A percentile compares a stretch with the other conserved stretches of the same genome.
Conservation (phyloP, 345 rosid species). For the Citrus sp. region DNA sequence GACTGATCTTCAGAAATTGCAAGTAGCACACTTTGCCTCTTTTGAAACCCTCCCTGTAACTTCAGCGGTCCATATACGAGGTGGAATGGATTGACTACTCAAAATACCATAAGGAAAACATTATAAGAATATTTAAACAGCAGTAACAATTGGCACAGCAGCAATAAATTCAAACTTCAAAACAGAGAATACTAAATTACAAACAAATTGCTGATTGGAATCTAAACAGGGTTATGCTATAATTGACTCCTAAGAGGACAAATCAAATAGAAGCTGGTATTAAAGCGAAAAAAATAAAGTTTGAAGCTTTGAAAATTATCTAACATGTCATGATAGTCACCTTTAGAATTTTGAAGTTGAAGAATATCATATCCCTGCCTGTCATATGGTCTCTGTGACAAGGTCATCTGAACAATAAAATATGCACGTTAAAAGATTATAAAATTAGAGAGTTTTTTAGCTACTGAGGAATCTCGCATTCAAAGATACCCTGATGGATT, state of each 20-base stretch:
- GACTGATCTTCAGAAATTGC: slow-evolving; percentile 47
- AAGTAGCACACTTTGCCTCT: slow-evolving; percentile 28
- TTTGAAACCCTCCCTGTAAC: slow-evolving; percentile 25
- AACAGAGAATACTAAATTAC: slow-evolving; percentile 2
- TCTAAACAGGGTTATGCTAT: slow-evolving; percentile 4
- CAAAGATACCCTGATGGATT: background rate
- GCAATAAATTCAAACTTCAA: slow-evolving; percentile 1
- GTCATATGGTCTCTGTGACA: slow-evolving; percentile 26
- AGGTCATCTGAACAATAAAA: slow-evolving; percentile 37
- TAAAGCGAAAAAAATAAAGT: background rate
- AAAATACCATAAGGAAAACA: slow-evolving; percentile 21
- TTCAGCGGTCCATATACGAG: slow-evolving; percentile 26
- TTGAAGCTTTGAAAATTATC: background rate
- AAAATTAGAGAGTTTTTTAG: slow-evolving; percentile 6
- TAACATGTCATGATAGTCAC: slow-evolving; percentile 29
- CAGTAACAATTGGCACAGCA: background rate
- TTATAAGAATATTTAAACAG: background rate
- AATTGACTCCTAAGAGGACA: background rate
- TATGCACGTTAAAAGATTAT: slow-evolving; percentile 7
- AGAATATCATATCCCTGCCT: slow-evolving; percentile 29
- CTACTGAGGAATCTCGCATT: slow-evolving; percentile 1
- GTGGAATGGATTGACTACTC: slow-evolving; percentile 28
- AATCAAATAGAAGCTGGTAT: background rate
- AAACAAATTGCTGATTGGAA: background rate
- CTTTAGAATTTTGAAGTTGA: slow-evolving; percentile 39